These are phyloP conservation scores for Penicillium sclerotigenum DNA, from an alignment of 2,329 filamentous ascomycete genomes.

Conservation along the genomic window DNA sequence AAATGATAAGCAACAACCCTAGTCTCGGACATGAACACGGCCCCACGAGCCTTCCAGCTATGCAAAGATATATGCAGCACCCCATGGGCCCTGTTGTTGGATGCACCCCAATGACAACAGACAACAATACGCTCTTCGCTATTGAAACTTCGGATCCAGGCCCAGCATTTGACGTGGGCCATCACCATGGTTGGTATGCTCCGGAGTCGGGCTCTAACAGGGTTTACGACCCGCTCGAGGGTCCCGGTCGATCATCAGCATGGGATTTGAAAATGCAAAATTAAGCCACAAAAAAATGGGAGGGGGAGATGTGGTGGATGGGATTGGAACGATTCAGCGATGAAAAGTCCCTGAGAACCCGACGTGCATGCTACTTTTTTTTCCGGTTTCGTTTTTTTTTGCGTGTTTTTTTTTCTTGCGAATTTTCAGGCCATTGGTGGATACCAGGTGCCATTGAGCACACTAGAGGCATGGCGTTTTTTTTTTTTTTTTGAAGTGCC, in stretches of 20 bases:
- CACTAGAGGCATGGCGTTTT: slow-evolving; percentile 13
- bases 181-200: slow-evolving; percentile 18
- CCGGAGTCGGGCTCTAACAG: slow-evolving; percentile 15
- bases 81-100: slow-evolving; percentile 28
- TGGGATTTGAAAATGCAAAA: slow-evolving; percentile 13
- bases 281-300: background rate
- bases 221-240: slow-evolving; percentile 15
- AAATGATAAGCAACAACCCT: background rate
- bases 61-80: background rate
- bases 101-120: slow-evolving; percentile 26
- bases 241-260: slow-evolving; percentile 17
- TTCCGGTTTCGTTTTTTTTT: background rate
- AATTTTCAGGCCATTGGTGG: background rate
- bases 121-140: slow-evolving; percentile 27
- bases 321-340: background rate
- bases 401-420: background rate
- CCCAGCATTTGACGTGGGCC: slow-evolving; percentile 17
- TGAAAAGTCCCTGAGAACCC: background rate
- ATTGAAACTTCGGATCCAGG: slow-evolving; percentile 21
- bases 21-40: background rate
- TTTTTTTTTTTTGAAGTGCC: slow-evolving; percentile 3
- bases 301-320: slow-evolving; percentile 1
- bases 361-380: slow-evolving; percentile 1
- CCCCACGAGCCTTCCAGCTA: background rate
- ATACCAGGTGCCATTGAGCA: slow-evolving; percentile 3